These are phyloP conservation scores for Leccinum aurantiacum DNA, from an alignment of 768 basidiomycete species.

Conservation along the genomic window DNA sequence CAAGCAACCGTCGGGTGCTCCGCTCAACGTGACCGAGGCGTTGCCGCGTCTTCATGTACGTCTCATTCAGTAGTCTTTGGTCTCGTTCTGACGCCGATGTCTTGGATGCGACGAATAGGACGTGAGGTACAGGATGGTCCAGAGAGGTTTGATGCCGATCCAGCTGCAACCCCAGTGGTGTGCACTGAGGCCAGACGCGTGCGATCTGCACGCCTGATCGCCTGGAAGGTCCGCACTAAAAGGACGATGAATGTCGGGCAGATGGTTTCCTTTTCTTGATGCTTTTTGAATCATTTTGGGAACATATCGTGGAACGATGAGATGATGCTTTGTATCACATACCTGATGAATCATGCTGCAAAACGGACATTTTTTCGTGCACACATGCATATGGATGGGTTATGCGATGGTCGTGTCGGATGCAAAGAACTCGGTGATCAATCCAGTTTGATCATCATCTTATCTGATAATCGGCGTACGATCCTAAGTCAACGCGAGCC, in stretches of 20 bases:
- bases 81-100: neutral
- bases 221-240: neutral
- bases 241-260: neutral
- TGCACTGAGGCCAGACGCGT: slow-evolving; percentile 47
- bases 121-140: slow-evolving; percentile 47
- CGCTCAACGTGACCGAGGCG: slow-evolving; percentile 38
- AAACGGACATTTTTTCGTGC: neutral
- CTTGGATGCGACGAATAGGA: slow-evolving; percentile 29
- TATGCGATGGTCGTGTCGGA: neutral
- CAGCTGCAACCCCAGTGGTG: slow-evolving; percentile 59
- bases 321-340: neutral
- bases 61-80: neutral
- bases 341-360: neutral
- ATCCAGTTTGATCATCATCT: neutral
- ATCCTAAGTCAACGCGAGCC: neutral
- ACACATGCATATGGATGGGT: neutral
- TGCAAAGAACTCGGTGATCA: neutral
- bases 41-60: slow-evolving; percentile 49
- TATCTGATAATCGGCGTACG: neutral
- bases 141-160: slow-evolving; percentile 47
- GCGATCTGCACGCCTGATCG: slow-evolving; percentile 36
- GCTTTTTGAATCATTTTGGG: neutral
- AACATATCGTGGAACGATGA: neutral
- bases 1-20: slow-evolving; percentile 33
- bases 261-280: neutral